Percentiles rank a stretch among this genome's conserved stretches.
Evolutionary conservation across 441 rosid species (phyloP).

Genomic region (Pelargonium myrrhifolium): DNA sequence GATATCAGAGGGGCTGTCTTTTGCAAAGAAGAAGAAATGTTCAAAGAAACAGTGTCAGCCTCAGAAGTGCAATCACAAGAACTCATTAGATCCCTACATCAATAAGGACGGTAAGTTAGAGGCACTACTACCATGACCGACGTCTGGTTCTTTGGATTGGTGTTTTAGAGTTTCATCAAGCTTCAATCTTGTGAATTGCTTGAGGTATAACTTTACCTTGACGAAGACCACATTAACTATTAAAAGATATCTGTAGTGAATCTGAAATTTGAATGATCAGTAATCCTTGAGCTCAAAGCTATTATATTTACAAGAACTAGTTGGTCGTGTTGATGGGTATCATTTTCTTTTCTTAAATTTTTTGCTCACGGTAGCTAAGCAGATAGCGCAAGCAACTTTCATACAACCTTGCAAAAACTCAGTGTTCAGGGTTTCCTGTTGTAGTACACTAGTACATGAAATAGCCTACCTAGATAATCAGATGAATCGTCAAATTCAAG

Average conservation of each 20-base stretch:
- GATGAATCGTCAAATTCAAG: not conserved
- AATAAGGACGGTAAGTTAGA: conserved; percentile 33
- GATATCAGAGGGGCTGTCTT: conserved; percentile 46
- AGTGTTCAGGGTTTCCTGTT: not conserved
- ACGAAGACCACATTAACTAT: not conserved
- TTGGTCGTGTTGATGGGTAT: not conserved
- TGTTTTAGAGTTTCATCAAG: conserved; percentile 12
- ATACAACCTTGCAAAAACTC: not conserved
- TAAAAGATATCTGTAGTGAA: not conserved
- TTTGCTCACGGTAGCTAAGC: not conserved
- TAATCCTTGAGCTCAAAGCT: not conserved
- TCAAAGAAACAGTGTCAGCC: conserved; percentile 38
- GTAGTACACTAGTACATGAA: not conserved
- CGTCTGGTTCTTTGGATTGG: conserved; percentile 12
- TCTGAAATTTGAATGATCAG: not conserved
- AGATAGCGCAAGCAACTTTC: not conserved
- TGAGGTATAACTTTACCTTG: not conserved
- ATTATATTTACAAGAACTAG: not conserved
- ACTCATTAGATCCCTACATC: conserved; percentile 20
- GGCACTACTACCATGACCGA: conserved; percentile 16
- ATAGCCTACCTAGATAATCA: not conserved
- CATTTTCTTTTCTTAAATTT: not conserved
- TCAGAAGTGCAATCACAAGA: conserved; percentile 25
- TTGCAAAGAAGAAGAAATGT: conserved; percentile 40
- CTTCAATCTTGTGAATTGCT: conserved; percentile 7